Percentiles rank a stretch among this genome's conserved stretches.
phyloP scores from a whole-genome alignment of 805 yeast genomes.

The Tetrapisispora namnaoensis region DNA sequence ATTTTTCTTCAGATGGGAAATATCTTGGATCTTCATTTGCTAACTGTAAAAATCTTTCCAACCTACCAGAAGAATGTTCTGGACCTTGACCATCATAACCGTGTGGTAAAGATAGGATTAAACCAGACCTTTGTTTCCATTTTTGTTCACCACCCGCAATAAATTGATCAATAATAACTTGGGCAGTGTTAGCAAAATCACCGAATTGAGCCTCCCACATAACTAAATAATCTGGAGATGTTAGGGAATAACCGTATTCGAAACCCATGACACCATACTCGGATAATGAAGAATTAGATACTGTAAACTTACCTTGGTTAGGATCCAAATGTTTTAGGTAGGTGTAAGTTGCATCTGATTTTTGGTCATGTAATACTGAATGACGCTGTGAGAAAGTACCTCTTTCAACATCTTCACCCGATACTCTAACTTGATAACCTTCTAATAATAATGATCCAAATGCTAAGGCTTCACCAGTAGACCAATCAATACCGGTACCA shows the following conservation, averaged over 20 bases:
- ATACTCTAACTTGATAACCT: slow-evolving; percentile 93
- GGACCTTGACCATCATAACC: slow-evolving; percentile 99
- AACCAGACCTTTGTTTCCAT: slow-evolving; percentile 98
- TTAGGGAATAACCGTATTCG: slow-evolving; percentile 96
- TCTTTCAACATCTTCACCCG: slow-evolving; percentile 99
- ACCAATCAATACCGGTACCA: slow-evolving; percentile 97
- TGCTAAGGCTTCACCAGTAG: slow-evolving; percentile 98
- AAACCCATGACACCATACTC: slow-evolving; percentile 99
- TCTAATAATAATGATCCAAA: slow-evolving; percentile 86
- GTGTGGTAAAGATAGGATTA: slow-evolving; percentile 91
- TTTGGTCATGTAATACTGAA: slow-evolving; percentile 94
- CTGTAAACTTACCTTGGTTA: slow-evolving; percentile 76
- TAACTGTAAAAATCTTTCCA: slow-evolving; percentile 92
- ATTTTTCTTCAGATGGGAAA: slow-evolving; percentile 84
- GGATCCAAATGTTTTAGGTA: slow-evolving; percentile 76
- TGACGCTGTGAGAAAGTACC: slow-evolving; percentile 99
- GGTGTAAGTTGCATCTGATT: slow-evolving; percentile 68
- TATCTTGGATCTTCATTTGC: slow-evolving; percentile 91
- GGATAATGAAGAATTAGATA: slow-evolving; percentile 89
- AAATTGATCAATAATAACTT: slow-evolving; percentile 94
- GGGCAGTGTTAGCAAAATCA: slow-evolving; percentile 99
- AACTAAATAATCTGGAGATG: slow-evolving; percentile 93
- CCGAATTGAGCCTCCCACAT: slow-evolving; percentile 99
- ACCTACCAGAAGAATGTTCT: slow-evolving; percentile 96
- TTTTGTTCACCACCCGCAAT: slow-evolving; percentile 94